Conservation (phyloP, 179 eudicot genomes). For the Beta macrorhiza region DNA sequence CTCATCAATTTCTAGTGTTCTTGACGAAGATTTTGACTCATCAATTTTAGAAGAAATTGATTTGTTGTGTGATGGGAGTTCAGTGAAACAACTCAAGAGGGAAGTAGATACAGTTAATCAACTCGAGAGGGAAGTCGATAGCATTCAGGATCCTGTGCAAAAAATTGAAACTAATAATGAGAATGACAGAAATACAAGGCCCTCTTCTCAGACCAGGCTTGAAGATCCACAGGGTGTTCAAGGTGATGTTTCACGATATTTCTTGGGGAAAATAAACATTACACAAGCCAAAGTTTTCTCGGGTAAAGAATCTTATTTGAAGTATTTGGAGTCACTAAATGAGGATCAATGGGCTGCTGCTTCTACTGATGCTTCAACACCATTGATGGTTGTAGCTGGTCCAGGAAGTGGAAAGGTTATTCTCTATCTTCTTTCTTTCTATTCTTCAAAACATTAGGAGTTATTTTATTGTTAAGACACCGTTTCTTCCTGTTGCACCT, state of each 20-base stretch:
- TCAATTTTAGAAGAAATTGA: conserved; percentile 66
- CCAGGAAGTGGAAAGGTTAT: conserved; percentile 98
- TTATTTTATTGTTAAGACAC: background rate
- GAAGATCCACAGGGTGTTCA: conserved; percentile 6
- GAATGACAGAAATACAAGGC: conserved; percentile 18
- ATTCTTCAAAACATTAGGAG: background rate
- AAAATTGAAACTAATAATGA: conserved; percentile 22
- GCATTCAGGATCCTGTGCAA: conserved; percentile 20
- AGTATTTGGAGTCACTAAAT: conserved; percentile 64
- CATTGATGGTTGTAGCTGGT: conserved; percentile 91
- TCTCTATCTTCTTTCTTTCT: conserved; percentile 9
- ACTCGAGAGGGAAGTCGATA: conserved; percentile 28
- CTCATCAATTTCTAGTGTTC: conserved; percentile 31
- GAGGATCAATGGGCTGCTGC: conserved; percentile 85
- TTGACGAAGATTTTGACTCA: conserved; percentile 67
- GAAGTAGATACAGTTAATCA: conserved; percentile 22
- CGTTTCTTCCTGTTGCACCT: background rate
- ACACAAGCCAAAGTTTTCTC: conserved; percentile 24
- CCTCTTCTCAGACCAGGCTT: conserved; percentile 16
- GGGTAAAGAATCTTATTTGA: conserved; percentile 53
- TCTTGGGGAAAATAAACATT: conserved; percentile 6
- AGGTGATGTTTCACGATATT: conserved; percentile 25
- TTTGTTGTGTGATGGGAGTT: conserved; percentile 57
- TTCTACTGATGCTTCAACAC: conserved; percentile 65
- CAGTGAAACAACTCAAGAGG: conserved; percentile 20